phyloP scores from a whole-genome alignment of 257 asterid genomes.

The Nicotiana otophora region DNA sequence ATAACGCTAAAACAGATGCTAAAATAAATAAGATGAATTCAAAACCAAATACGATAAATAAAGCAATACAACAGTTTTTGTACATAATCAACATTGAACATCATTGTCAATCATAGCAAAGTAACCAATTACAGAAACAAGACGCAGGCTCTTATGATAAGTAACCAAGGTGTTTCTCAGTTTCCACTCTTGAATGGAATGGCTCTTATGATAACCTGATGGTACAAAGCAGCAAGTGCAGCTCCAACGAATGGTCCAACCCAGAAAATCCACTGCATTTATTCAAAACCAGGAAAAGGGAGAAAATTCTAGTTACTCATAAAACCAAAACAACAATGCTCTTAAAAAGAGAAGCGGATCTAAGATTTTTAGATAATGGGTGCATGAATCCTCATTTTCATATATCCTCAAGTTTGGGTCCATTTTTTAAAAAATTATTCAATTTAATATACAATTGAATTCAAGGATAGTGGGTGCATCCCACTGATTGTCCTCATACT shows the following conservation, averaged over 20 bases:
- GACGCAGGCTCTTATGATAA: too few relatives aligned
- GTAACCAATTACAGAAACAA: neutral
- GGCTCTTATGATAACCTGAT: conserved; percentile 63
- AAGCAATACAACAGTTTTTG: neutral
- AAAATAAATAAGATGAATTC: neutral
- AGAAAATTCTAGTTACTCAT: neutral
- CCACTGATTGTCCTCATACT: neutral
- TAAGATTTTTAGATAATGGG: neutral
- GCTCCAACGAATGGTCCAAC: conserved; percentile 83
- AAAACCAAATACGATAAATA: neutral
- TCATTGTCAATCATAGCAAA: neutral
- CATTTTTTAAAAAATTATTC: too few relatives aligned
- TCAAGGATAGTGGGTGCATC: too few relatives aligned
- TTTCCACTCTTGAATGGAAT: conserved; percentile 67
- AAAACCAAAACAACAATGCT: neutral
- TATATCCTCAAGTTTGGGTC: too few relatives aligned
- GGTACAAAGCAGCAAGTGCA: conserved; percentile 73
- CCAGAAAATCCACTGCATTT: conserved; percentile 72
- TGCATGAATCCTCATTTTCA: too few relatives aligned
- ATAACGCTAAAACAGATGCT: neutral
- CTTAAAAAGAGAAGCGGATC: neutral
- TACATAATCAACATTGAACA: neutral
- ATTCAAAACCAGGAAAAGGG: neutral
- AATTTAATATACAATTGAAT: too few relatives aligned
- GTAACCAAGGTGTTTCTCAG: conserved; percentile 1